A percentile compares a stretch with the other conserved stretches of the same genome.
phyloP scores from a whole-genome alignment of 2,329 filamentous ascomycete species.

The Botrytis porri region DNA sequence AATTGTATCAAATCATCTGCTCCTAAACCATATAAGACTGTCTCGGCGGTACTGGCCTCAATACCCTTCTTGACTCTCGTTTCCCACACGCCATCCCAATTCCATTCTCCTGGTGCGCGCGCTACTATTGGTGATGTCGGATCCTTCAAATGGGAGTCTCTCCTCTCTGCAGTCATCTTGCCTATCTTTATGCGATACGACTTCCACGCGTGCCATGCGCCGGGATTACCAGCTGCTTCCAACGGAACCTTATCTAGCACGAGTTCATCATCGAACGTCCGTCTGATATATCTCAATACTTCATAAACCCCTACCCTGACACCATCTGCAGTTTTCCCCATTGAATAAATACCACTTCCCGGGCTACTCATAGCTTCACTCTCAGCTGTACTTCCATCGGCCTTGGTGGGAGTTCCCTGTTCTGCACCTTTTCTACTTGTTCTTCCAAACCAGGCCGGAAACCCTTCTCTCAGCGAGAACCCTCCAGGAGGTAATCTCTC shows the following conservation, averaged over 20 bases:
- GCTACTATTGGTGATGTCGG: conserved; percentile 11
- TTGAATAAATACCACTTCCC: conserved; percentile 1
- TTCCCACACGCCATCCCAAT: conserved; percentile 97
- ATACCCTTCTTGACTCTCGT: conserved; percentile 80
- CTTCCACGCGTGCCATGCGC: conserved; percentile 92
- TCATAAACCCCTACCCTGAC: conserved; percentile 53
- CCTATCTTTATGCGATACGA: conserved; percentile 58
- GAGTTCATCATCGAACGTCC: conserved; percentile 73
- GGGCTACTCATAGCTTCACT: conserved; percentile 25
- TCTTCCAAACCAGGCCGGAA: conserved; percentile 83
- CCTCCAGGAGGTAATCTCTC: conserved; percentile 82
- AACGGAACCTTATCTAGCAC: conserved; percentile 77
- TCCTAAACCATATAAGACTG: conserved; percentile 69
- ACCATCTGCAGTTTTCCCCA: conserved; percentile 17
- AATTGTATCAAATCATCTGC: conserved; percentile 73
- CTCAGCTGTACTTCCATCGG: conserved; percentile 24
- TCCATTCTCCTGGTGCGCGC: conserved; percentile 79
- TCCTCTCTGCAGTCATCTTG: conserved; percentile 25
- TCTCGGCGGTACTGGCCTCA: conserved; percentile 72
- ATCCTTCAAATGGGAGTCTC: conserved; percentile 1
- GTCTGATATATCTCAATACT: conserved; percentile 76
- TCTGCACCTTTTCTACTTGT: conserved; percentile 37
- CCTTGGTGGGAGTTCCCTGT: conserved; percentile 30
- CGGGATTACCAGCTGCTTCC: conserved; percentile 80
- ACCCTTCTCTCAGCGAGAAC: conserved; percentile 87